Conservation (phyloP, 257 asterid genomes). For the Solanum clarkiae region DNA sequence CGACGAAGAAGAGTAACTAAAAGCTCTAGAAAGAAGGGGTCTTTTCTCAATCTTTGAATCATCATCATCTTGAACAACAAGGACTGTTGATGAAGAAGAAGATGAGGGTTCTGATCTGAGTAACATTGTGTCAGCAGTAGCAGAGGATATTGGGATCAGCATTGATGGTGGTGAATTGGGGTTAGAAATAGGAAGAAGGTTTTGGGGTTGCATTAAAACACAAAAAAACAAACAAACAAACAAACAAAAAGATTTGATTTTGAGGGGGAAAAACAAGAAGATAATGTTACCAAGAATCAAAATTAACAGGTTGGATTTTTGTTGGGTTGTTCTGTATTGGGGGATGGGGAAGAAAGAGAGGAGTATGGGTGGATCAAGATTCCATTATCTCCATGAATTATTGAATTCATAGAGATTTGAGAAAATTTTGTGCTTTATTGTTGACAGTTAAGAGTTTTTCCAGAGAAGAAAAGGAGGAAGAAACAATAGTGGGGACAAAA, state of each 20-base stretch:
- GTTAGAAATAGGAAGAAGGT: slow-evolving; percentile 7
- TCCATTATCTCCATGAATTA: not conserved
- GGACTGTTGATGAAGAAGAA: not conserved
- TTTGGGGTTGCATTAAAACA: not conserved
- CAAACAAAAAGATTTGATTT: not conserved
- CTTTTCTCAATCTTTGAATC: slow-evolving; percentile 29
- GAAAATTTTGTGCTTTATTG: not conserved
- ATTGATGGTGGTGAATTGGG: not conserved
- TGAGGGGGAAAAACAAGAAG: not conserved
- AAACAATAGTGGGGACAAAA: not conserved
- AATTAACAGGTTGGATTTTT: not conserved
- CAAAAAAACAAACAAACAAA: not conserved
- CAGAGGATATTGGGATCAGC: not conserved
- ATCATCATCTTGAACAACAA: not conserved
- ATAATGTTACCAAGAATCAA: not conserved
- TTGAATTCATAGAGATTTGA: not conserved
- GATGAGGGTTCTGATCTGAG: slow-evolving; percentile 39
- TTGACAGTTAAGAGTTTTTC: not conserved
- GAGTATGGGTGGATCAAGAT: not conserved
- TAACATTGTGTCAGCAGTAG: slow-evolving; percentile 23
- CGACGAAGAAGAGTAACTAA: slow-evolving; percentile 18
- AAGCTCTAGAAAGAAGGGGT: slow-evolving; percentile 54
- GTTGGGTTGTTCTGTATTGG: not conserved
- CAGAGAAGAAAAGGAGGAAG: not conserved
- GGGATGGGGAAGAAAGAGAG: not conserved